phyloP scores from a whole-genome alignment of 2,329 filamentous ascomycete species.

The Fusarium tupiense region DNA sequence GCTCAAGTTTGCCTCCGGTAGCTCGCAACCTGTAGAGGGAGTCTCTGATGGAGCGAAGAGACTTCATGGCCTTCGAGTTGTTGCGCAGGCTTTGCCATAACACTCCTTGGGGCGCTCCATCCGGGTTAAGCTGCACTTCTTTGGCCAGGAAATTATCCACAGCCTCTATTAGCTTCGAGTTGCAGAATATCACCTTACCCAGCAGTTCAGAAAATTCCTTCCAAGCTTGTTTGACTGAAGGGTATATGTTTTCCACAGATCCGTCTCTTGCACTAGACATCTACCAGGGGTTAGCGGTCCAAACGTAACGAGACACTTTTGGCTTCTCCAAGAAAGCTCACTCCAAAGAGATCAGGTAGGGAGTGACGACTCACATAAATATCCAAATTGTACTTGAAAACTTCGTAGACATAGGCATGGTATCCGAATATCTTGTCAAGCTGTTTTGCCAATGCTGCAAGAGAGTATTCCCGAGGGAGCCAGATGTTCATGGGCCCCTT shows the following conservation, averaged over 20 bases:
- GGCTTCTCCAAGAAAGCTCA: no score
- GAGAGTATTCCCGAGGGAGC: no score
- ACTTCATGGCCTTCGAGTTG: no score
- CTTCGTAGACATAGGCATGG: background rate
- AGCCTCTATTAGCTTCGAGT: background rate
- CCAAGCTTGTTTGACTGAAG: background rate
- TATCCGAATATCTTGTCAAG: background rate
- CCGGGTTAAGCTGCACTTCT: background rate
- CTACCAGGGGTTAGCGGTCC: background rate
- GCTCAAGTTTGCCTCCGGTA: no score
- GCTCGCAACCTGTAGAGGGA: no score
- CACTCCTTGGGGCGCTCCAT: background rate
- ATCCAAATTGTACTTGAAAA: background rate
- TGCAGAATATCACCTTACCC: background rate
- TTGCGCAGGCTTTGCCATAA: no score
- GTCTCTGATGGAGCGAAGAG: no score
- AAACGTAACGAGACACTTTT: no score
- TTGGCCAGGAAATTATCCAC: background rate
- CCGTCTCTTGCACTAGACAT: background rate
- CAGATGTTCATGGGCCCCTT: no score
- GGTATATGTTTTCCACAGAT: background rate
- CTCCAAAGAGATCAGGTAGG: no score
- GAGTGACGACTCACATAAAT: background rate
- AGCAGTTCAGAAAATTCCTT: background rate
- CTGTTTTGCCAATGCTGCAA: background rate